phyloP scores from a whole-genome alignment of 345 rosid genomes.

The Diplotaxis tenuifolia region DNA sequence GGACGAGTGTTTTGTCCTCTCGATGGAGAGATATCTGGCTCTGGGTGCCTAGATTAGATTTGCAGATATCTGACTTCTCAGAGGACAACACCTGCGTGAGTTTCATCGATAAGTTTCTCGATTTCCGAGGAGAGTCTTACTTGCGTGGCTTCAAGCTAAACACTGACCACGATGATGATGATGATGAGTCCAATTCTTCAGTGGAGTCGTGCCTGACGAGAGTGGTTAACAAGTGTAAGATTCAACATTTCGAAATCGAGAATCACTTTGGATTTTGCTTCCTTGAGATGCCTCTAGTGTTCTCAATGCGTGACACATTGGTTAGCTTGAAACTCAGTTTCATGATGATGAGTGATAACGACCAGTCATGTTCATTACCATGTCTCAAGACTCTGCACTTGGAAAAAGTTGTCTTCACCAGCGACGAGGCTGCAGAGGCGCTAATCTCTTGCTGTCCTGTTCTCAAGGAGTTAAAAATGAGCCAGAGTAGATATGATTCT shows the following conservation, averaged over 20 bases:
- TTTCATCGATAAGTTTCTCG: slow-evolving; percentile 15
- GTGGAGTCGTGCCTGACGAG: not conserved
- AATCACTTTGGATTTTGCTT: not conserved
- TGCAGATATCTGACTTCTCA: slow-evolving; percentile 10
- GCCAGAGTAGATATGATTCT: not conserved
- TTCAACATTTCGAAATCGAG: slow-evolving; percentile 21
- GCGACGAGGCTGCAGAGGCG: not conserved
- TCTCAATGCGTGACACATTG: not conserved
- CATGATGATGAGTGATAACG: not conserved
- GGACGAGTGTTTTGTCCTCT: slow-evolving; percentile 22
- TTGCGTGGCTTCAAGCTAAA: slow-evolving; percentile 21
- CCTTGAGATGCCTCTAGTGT: not conserved
- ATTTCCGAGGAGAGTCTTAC: not conserved
- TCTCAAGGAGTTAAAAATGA: not conserved
- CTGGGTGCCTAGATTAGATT: slow-evolving; percentile 17
- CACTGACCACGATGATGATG: not conserved
- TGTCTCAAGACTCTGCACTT: slow-evolving; percentile 4
- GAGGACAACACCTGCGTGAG: not conserved
- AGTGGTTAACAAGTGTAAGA: not conserved
- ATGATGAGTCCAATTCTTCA: not conserved
- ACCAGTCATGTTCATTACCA: not conserved
- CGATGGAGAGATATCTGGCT: slow-evolving; percentile 21
- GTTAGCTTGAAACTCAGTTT: slow-evolving; percentile 14
- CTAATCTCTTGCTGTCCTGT: slow-evolving; percentile 9
- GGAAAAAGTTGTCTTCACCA: not conserved